phyloP scores from a whole-genome alignment of 176 grass and related monocot genomes.

The Avena insularis region DNA sequence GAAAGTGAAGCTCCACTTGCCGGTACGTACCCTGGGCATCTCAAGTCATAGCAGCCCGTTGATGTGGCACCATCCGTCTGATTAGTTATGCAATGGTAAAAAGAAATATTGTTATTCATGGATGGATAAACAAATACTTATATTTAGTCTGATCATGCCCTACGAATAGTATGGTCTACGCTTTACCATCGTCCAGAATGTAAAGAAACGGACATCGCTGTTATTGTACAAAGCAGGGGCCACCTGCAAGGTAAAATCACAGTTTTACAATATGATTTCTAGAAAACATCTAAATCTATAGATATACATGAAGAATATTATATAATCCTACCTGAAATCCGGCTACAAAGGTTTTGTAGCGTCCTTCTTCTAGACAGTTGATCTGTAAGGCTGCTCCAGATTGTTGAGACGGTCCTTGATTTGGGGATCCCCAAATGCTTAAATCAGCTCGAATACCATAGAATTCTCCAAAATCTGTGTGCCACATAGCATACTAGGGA shows the following conservation, averaged over 20 bases:
- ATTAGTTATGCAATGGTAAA: neutral
- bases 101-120: neutral
- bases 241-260: slow-evolving; percentile 32
- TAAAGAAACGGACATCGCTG: slow-evolving; percentile 50
- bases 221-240: slow-evolving; percentile 29
- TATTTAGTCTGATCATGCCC: neutral
- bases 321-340: neutral
- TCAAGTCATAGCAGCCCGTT: slow-evolving; percentile 44
- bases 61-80: slow-evolving; percentile 14
- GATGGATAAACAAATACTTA: neutral
- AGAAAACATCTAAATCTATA: neutral
- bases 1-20: slow-evolving; percentile 35
- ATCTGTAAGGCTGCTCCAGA: neutral
- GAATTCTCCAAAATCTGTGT: neutral
- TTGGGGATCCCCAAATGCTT: slow-evolving; percentile 7
- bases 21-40: slow-evolving; percentile 44
- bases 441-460: neutral
- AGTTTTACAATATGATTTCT: neutral
- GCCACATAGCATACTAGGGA: slow-evolving; percentile 9
- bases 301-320: neutral
- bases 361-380: neutral
- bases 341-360: neutral
- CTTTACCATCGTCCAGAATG: slow-evolving; percentile 49
- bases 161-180: neutral
- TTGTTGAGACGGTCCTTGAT: neutral